Evolutionary conservation across 108 stramenopile genomes (phyloP).

Genomic region (Pelagomonas calceolata): DNA sequence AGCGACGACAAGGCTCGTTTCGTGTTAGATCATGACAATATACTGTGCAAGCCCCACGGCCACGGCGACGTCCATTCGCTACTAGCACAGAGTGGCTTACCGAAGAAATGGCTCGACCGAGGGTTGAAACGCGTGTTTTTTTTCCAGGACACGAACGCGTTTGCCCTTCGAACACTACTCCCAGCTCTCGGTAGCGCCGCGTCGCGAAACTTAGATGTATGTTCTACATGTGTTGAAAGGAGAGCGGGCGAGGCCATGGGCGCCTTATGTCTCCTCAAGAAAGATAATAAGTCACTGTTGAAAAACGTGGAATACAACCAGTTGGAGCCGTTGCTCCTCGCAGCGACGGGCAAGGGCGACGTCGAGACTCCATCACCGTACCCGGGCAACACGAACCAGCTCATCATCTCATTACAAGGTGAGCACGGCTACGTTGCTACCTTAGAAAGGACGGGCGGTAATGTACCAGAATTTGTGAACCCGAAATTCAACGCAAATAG

Average conservation of each 20-base stretch:
- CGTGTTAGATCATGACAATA: conserved; percentile 23
- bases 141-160: conserved; percentile 97
- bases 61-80: conserved; percentile 95
- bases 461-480: conserved; percentile 37
- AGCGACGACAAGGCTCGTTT: conserved; percentile 34
- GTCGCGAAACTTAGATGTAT: conserved; percentile 76
- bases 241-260: too few relatives aligned
- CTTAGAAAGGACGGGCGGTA: conserved; percentile 43
- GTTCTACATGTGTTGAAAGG: conserved; percentile 28
- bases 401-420: conserved; percentile 62
- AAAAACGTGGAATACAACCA: background rate
- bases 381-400: conserved; percentile 90
- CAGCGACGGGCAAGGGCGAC: background rate
- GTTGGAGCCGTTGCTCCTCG: background rate
- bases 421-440: conserved; percentile 55
- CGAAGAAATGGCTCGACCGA: conserved; percentile 64
- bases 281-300: too few relatives aligned
- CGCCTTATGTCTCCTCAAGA: too few relatives aligned
- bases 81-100: conserved; percentile 65
- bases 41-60: background rate
- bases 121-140: conserved; percentile 83
- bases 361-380: conserved; percentile 55
- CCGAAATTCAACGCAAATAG: conserved; percentile 38
- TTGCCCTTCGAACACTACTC: conserved; percentile 80
- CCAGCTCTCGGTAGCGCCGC: conserved; percentile 85